Evolutionary conservation across 306 rosid species (phyloP).

Genomic region (Luffa acutangula): DNA sequence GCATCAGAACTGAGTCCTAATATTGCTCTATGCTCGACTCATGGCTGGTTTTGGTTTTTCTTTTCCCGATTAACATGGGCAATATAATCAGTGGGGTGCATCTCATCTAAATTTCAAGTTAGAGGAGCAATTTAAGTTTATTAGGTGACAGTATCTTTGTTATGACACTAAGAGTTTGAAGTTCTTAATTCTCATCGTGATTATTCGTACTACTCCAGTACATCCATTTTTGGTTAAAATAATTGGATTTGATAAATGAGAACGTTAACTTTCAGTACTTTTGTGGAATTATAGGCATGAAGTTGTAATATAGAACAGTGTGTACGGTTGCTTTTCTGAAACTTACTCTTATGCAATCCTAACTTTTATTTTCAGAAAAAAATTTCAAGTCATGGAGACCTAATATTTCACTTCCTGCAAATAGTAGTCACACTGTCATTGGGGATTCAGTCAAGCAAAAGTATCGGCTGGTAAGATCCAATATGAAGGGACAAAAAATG

Average conservation of each 20-base stretch:
- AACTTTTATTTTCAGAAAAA: slow-evolving; percentile 34
- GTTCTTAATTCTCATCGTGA: neutral
- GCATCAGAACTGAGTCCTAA: neutral
- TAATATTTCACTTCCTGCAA: slow-evolving; percentile 23
- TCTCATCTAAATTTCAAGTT: neutral
- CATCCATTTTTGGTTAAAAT: neutral
- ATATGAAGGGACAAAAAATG: slow-evolving; percentile 7
- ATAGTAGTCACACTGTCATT: slow-evolving; percentile 19
- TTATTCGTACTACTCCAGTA: neutral
- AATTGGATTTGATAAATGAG: neutral
- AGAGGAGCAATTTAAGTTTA: neutral
- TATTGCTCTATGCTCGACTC: neutral
- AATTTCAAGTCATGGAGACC: slow-evolving; percentile 57
- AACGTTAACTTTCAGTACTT: neutral
- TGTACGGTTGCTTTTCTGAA: neutral
- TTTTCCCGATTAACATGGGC: neutral
- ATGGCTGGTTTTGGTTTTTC: neutral
- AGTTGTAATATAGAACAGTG: neutral
- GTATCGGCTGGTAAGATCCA: slow-evolving; percentile 40
- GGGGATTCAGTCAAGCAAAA: slow-evolving; percentile 23
- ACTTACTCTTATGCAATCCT: neutral
- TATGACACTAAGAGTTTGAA: neutral
- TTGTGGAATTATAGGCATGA: neutral
- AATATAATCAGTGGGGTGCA: neutral
- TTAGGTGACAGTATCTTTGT: neutral